Evolutionary conservation across 2,329 filamentous ascomycete species (phyloP).

Genomic region (Botrytis pseudocinerea): DNA sequence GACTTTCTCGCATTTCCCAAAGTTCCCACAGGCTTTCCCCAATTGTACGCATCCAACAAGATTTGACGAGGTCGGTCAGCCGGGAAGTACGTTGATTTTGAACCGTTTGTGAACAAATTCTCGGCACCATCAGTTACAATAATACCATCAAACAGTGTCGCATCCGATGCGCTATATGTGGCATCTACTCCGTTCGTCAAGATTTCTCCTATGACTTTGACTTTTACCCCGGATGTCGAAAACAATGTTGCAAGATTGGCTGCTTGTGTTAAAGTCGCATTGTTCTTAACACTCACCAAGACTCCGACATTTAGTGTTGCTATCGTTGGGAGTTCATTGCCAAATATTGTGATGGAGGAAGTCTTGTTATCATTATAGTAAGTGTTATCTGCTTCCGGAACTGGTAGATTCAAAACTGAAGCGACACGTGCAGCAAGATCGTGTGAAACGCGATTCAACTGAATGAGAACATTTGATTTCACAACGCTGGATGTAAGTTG

Average conservation of each 20-base stretch:
- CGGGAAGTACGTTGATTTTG: slow-evolving; percentile 59
- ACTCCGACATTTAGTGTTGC: slow-evolving; percentile 65
- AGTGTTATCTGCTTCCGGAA: slow-evolving; percentile 58
- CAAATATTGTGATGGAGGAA: slow-evolving; percentile 59
- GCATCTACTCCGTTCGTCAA: slow-evolving; percentile 56
- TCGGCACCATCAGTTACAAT: slow-evolving; percentile 57
- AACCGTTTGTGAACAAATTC: slow-evolving; percentile 50
- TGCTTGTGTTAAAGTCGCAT: slow-evolving; percentile 49
- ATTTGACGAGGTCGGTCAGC: slow-evolving; percentile 64
- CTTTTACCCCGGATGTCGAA: slow-evolving; percentile 52
- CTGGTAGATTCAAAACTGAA: slow-evolving; percentile 57
- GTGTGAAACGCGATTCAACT: slow-evolving; percentile 68
- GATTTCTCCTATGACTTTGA: slow-evolving; percentile 61
- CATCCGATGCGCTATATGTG: slow-evolving; percentile 67
- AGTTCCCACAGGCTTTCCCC: slow-evolving; percentile 66
- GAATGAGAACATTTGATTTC: slow-evolving; percentile 64
- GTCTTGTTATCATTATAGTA: slow-evolving; percentile 73
- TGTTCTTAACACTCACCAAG: slow-evolving; percentile 44
- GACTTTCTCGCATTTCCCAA: background rate
- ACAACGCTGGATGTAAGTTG: slow-evolving; percentile 58
- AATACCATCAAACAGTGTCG: slow-evolving; percentile 62
- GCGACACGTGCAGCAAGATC: slow-evolving; percentile 67
- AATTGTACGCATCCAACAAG: slow-evolving; percentile 61
- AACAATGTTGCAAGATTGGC: slow-evolving; percentile 52
- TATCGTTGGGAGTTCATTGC: slow-evolving; percentile 57